These are phyloP conservation scores for Dothistroma pini DNA, from an alignment of 2,329 filamentous ascomycete genomes.

Conservation along the genomic window DNA sequence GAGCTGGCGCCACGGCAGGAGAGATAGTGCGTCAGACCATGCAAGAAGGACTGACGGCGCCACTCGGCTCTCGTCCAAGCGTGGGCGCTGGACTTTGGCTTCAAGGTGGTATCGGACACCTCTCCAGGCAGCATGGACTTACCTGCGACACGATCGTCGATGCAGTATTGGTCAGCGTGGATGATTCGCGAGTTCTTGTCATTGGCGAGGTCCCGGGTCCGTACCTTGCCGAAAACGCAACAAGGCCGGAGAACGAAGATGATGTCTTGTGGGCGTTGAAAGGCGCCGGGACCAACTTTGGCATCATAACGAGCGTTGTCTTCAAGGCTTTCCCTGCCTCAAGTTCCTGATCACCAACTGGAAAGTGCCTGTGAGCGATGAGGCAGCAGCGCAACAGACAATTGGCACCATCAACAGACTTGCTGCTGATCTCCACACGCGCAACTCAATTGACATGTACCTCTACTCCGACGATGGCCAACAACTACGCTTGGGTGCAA, in stretches of 20 bases:
- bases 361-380: slow-evolving; percentile 29
- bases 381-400: slow-evolving; percentile 30
- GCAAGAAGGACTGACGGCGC: slow-evolving; percentile 51
- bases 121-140: slow-evolving; percentile 55
- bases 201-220: slow-evolving; percentile 51
- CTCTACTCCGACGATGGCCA: neutral
- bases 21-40: slow-evolving; percentile 52
- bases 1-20: slow-evolving; percentile 54
- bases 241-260: slow-evolving; percentile 46
- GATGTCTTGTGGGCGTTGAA: slow-evolving; percentile 57
- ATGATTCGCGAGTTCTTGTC: slow-evolving; percentile 46
- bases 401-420: neutral
- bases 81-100: slow-evolving; percentile 62
- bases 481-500: neutral
- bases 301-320: slow-evolving; percentile 53
- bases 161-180: slow-evolving; percentile 54
- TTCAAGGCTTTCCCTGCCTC: slow-evolving; percentile 48
- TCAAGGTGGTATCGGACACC: slow-evolving; percentile 62
- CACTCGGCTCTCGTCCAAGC: slow-evolving; percentile 59
- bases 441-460: neutral
- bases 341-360: slow-evolving; percentile 37
- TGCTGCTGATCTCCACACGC: neutral
- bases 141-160: slow-evolving; percentile 59
- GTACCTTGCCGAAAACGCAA: slow-evolving; percentile 41
- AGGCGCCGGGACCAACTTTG: slow-evolving; percentile 59